These are phyloP conservation scores for Ogataea hybrid DNA, from an alignment of 1,139 yeast species.

Conservation along the genomic window DNA sequence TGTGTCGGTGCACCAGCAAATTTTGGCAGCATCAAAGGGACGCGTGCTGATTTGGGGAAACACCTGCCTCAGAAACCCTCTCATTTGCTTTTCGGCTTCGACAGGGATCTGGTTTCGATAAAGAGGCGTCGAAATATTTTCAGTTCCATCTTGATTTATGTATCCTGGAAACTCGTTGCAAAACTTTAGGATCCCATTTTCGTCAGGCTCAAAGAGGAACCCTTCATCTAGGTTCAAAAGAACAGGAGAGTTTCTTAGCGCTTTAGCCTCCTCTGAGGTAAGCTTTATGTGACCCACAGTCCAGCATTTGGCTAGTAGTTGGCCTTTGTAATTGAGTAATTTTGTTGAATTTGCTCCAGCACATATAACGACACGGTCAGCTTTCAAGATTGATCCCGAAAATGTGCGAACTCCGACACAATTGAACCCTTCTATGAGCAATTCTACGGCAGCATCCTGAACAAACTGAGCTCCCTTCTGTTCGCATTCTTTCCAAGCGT, in stretches of 20 bases:
- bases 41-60: constrained; percentile 28
- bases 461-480: constrained; percentile 5
- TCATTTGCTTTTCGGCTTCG: constrained; percentile 29
- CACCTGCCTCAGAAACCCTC: constrained; percentile 25
- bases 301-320: constrained; percentile 36
- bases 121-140: constrained; percentile 24
- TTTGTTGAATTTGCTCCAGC: constrained; percentile 38
- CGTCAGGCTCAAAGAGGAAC: constrained; percentile 36
- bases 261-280: constrained; percentile 34
- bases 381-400: constrained; percentile 26
- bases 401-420: constrained; percentile 16
- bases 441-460: background rate
- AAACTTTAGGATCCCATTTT: constrained; percentile 27
- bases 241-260: constrained; percentile 38
- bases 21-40: constrained; percentile 24
- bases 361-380: constrained; percentile 35
- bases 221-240: constrained; percentile 37
- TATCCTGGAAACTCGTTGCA: constrained; percentile 33
- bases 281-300: constrained; percentile 41
- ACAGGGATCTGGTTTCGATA: constrained; percentile 24
- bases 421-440: constrained; percentile 1
- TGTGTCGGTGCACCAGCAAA: constrained; percentile 35
- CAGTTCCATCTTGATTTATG: constrained; percentile 17
- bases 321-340: constrained; percentile 34
- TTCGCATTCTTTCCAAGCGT: constrained; percentile 31